Evolutionary conservation across 192 early-diverging fungal species (phyloP).

Genomic region (Rhizophagus sp.): DNA sequence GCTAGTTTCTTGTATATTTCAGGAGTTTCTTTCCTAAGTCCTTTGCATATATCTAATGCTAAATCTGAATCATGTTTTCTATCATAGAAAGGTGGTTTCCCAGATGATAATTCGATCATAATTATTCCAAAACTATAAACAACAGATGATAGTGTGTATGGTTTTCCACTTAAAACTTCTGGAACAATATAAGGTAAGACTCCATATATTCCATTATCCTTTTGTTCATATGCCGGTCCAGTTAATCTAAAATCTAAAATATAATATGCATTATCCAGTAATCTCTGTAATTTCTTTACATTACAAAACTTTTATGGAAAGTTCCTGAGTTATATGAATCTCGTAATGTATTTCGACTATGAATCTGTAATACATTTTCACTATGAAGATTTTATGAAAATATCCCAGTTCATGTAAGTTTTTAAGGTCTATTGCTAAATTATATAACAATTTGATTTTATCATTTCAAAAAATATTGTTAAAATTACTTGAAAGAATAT

Average conservation of each 20-base stretch:
- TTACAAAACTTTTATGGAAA: too few species aligned
- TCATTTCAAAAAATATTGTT: neutral
- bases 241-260: slow-evolving; percentile 43
- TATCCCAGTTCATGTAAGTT: neutral
- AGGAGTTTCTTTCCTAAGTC: neutral
- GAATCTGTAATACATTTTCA: too few species aligned
- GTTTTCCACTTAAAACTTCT: slow-evolving; percentile 33
- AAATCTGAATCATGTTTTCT: neutral
- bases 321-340: too few species aligned
- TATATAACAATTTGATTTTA: neutral
- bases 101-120: slow-evolving; percentile 41
- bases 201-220: slow-evolving; percentile 36
- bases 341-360: neutral
- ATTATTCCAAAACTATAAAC: slow-evolving; percentile 43
- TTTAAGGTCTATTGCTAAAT: neutral
- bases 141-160: slow-evolving; percentile 35
- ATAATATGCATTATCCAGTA: neutral
- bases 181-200: slow-evolving; percentile 42
- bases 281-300: too few species aligned
- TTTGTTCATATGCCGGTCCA: slow-evolving; percentile 33
- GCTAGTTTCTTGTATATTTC: neutral
- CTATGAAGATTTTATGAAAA: neutral
- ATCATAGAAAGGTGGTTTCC: slow-evolving; percentile 34
- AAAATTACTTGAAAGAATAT: neutral
- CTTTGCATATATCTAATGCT: neutral